These are phyloP conservation scores for Eucalyptus melliodora DNA, from an alignment of 345 rosid genomes.

Conservation along the genomic window DNA sequence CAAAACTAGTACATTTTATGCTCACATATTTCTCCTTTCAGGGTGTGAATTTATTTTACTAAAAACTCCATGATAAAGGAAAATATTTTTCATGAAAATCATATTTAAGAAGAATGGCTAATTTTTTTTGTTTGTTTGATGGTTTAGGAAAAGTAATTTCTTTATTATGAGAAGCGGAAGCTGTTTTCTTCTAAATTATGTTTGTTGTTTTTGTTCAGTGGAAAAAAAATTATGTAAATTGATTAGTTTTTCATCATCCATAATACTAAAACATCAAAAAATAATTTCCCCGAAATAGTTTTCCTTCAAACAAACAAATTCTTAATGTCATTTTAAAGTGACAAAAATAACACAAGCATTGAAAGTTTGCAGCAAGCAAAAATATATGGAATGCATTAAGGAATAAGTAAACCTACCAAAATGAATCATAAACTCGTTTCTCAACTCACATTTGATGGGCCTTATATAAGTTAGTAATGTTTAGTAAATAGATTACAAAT, in stretches of 20 bases:
- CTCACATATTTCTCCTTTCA: not conserved
- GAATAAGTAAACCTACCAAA: not conserved
- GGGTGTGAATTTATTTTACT: not conserved
- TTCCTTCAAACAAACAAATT: not conserved
- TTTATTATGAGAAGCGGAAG: not conserved
- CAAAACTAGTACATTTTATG: not conserved
- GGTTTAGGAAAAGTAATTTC: not conserved
- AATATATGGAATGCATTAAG: not conserved
- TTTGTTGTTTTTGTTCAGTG: not conserved
- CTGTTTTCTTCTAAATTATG: not conserved
- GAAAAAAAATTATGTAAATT: not conserved
- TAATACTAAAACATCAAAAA: not conserved
- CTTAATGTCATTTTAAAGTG: not conserved
- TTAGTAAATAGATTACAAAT: not conserved
- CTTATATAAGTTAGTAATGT: not conserved
- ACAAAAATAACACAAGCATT: not conserved
- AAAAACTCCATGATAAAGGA: not conserved
- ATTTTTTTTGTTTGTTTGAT: not conserved
- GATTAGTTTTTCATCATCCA: not conserved
- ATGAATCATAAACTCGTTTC: not conserved
- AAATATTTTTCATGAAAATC: not conserved
- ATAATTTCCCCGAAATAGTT: not conserved
- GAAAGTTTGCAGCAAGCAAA: not conserved
- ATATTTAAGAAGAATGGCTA: too few species aligned
- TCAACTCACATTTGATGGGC: not conserved